A percentile compares a stretch with the other conserved stretches of the same genome.
phyloP scores from a whole-genome alignment of 352 stramenopile genomes.

The Phytophthora colocasiae region DNA sequence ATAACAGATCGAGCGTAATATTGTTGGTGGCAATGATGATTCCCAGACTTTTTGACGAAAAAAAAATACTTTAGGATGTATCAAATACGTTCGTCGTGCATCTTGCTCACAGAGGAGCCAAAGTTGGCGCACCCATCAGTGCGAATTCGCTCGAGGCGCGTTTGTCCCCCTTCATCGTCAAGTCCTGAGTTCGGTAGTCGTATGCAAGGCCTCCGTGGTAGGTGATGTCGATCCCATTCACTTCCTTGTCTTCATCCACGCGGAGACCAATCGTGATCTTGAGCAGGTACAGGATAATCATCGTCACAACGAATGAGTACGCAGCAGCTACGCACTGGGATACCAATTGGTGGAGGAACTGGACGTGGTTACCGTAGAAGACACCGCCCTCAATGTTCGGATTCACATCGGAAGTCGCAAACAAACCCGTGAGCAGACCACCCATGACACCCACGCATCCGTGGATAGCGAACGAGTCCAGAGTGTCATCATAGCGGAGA shows the following conservation, averaged over 20 bases:
- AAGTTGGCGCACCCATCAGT: constrained; percentile 18
- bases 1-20: too few species aligned
- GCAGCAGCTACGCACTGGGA: constrained; percentile 62
- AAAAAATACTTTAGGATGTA: too few species aligned
- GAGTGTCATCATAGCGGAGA: constrained; percentile 79
- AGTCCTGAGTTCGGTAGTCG: constrained; percentile 45
- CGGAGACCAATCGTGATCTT: constrained; percentile 77
- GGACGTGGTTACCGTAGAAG: constrained; percentile 57
- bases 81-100: too few species aligned
- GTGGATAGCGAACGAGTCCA: constrained; percentile 86
- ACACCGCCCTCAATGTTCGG: constrained; percentile 59
- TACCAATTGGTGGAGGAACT: constrained; percentile 64
- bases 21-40: too few species aligned
- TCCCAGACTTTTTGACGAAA: too few species aligned
- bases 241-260: constrained; percentile 81
- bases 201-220: constrained; percentile 82
- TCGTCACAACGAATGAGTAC: constrained; percentile 75
- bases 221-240: constrained; percentile 79
- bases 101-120: constrained; percentile 16
- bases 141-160: constrained; percentile 22
- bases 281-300: constrained; percentile 74
- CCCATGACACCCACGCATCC: constrained; percentile 69
- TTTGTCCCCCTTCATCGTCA: constrained; percentile 16
- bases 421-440: constrained; percentile 72
- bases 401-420: constrained; percentile 66